Conservation (phyloP, 148 eudicot species). For the Cornus kousa region DNA sequence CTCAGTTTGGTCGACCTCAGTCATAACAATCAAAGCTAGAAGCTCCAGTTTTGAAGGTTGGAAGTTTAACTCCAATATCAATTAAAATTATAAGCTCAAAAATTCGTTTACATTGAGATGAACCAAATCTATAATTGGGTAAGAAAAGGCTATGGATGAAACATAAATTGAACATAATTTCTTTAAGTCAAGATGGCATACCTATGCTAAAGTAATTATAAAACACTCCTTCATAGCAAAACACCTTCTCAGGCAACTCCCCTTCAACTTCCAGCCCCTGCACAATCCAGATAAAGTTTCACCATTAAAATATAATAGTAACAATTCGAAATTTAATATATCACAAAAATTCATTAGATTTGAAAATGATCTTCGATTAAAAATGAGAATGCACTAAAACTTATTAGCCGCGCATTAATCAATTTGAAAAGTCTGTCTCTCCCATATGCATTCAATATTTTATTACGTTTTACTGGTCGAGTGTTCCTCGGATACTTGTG, state of each 20-base stretch:
- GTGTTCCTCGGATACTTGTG: background rate
- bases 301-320: background rate
- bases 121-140: background rate
- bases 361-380: background rate
- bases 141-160: background rate
- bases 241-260: conserved; percentile 65
- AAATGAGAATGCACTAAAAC: background rate
- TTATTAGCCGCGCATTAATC: background rate
- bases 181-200: conserved; percentile 25
- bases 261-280: conserved; percentile 64
- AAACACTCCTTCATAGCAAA: conserved; percentile 84
- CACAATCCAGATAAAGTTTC: conserved; percentile 17
- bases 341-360: background rate
- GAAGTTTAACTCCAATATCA: background rate
- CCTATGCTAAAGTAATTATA: conserved; percentile 97
- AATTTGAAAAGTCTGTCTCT: background rate
- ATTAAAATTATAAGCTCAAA: conserved; percentile 1
- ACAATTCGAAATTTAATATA: background rate
- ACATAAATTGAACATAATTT: conserved; percentile 5
- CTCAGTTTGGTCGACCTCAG: background rate
- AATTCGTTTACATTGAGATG: background rate
- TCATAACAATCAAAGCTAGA: background rate
- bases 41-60: conserved; percentile 4
- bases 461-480: background rate
- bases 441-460: background rate